Evolutionary conservation across 2,329 filamentous ascomycete genomes (phyloP).

Genomic region (Simplicillium aogashimaense): DNA sequence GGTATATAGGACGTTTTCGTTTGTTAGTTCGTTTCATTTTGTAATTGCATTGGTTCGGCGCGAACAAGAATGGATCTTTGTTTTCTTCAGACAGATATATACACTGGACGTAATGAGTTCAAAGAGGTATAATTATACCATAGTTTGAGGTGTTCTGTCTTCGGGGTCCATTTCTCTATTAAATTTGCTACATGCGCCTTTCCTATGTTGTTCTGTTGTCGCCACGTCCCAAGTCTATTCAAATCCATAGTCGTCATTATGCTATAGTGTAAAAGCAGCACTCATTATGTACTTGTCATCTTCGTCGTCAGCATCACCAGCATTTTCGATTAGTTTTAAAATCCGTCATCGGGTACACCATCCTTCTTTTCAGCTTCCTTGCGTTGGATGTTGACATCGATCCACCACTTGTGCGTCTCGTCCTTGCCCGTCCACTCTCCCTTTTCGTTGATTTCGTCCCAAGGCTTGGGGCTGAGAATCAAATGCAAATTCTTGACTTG

Average conservation of each 20-base stretch:
- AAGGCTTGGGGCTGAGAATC: constrained; percentile 52
- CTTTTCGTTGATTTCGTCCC: constrained; percentile 38
- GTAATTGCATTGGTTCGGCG: neutral
- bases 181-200: too few relatives aligned
- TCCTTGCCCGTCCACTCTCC: constrained; percentile 34
- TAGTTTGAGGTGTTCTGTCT: too few relatives aligned
- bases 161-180: too few relatives aligned
- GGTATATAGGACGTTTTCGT: neutral
- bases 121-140: too few relatives aligned
- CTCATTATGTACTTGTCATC: neutral
- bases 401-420: constrained; percentile 47
- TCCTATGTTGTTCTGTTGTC: too few relatives aligned
- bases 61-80: too few relatives aligned
- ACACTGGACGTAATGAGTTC: too few relatives aligned
- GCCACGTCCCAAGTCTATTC: neutral
- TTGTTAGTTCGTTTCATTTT: neutral
- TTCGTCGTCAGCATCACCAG: neutral
- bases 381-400: constrained; percentile 35
- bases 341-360: constrained; percentile 22
- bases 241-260: constrained; percentile 1
- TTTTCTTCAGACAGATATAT: too few relatives aligned
- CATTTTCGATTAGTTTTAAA: constrained; percentile 6
- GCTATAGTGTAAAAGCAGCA: neutral
- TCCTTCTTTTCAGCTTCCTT: constrained; percentile 25
- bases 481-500: constrained; percentile 52